Evolutionary conservation across 2,329 filamentous ascomycete species (phyloP), one percentile per base, ranked within the genome.

Genomic region (Septoria linicola): DNA sequence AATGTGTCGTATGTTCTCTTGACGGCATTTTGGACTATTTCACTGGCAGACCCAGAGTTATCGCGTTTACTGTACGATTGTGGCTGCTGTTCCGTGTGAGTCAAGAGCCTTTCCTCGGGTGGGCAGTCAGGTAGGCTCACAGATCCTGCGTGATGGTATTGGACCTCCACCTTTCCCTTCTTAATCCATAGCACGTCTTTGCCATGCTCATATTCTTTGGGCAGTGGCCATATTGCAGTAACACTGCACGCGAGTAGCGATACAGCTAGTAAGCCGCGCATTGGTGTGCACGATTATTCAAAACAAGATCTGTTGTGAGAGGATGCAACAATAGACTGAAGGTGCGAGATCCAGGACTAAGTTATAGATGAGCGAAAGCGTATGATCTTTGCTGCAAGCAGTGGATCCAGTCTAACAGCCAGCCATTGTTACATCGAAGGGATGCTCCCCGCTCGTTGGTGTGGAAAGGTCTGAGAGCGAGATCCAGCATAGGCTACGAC

Each of bases 1-100:
- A 92, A 81, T 51, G 78, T 80, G 19, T 77, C 69, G 57, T 84
- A 73, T 8, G 85, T 77, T 40, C 85, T 79, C 17, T 72, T 59
- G 25, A 79, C 72, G 6, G 76, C 76, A 49, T 68, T 71, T 17
- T 72, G 64, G 13, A 79, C 59, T 8, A 79, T 73, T 80, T 51
- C 49, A 55, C 48, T 53, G 16, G 42, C 42, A 34, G 42, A 30
- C 7, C 32, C 35, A 13, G 30, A 35, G 14, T 21, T 19, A 13
- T 49, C 32, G 13, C 36, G 25, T 19, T 37, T 19, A 27, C 53
- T 46, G 20, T 56, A 45, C 16, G 40, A 47, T 27, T 49, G 37
- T 19, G 51, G 30, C 35, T 57, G 47, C 48, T 55, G 56, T 48
- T 43, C 43, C 35, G 30, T 17, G 31, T 45, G 19, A 39, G 56